Base-by-base conservation (phyloP, 306 rosid genomes). In the Trifolium pratense region DNA sequence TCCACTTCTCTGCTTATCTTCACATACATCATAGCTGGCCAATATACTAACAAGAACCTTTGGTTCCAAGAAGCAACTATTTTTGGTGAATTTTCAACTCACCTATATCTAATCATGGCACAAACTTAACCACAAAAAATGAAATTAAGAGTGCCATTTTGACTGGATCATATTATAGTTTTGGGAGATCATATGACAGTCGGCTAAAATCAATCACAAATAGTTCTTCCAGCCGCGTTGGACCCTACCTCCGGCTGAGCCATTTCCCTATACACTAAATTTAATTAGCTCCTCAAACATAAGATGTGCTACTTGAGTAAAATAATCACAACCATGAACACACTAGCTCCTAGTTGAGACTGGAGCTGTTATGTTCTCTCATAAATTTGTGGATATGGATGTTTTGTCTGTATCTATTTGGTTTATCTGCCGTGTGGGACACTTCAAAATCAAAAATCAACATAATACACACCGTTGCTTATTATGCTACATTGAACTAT, bases 311-410 rank as follows among this genome's bases (percentile, higher is more conserved):
- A 39, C 11, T 39, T 9, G 13, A 39, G 13, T 0, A 39, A 39
- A 39, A 39, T 9, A 9, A 39, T 9, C 45, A 39, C 13, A 39
- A 10, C 45, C 45, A 39, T 39, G 45, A 39, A 9, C 45, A 39
- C 45, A 25, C 29, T 39, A 39, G 45, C 45, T 9, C 4, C 43
- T 39, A 39, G 45, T 39, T 39, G 45, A 39, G 45, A 39, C 45
- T 0, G 2, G 5, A 9, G 45, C 13, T 10, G 53, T 46, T 46
- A 15, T 40, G 11, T 46, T 46, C 42, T 71, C 67, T 25, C 13
- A 31, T 0, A 37, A 59, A 45, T 15, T 16, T 16, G 77, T 59
- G 77, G 77, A 73, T 18, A 60, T 73, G 46, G 36, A 60, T 73
- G 69, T 2, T 73, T 11, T 59, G 69, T 29, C 36, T 18, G 68